Evolutionary conservation across 345 rosid species (phyloP).

Genomic region (Erodium maritimum): DNA sequence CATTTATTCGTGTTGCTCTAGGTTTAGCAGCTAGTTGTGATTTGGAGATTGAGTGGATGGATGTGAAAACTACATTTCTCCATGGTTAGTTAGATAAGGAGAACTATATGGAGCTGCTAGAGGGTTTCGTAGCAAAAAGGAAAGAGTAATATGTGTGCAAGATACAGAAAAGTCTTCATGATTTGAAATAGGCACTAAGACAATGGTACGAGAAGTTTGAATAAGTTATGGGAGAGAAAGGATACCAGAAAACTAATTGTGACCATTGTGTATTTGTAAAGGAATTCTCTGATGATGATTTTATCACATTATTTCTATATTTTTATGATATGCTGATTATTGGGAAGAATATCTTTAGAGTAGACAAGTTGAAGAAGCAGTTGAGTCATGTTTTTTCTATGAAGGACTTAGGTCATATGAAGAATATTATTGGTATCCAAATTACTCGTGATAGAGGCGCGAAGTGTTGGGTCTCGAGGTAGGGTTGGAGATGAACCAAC

Average conservation of each 20-base stretch:
- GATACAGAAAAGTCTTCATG: neutral
- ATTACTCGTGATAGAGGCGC: too few species aligned
- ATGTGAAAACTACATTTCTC: neutral
- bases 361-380: neutral
- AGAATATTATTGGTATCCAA: too few species aligned
- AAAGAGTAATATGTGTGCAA: neutral
- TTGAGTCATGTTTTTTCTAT: neutral
- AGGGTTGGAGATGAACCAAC: too few species aligned
- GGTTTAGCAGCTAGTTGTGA: neutral
- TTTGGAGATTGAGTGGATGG: neutral
- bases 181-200: neutral
- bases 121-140: neutral
- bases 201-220: constrained; percentile 2
- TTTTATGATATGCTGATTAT: neutral
- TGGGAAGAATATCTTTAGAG: neutral
- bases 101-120: neutral
- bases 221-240: too few species aligned
- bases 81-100: too few species aligned
- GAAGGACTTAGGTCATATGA: neutral
- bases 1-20: too few species aligned
- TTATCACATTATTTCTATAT: neutral
- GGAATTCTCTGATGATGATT: too few species aligned
- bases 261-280: too few species aligned
- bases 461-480: too few species aligned
- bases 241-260: too few species aligned